These are phyloP conservation scores for Xylariaceae sp. DNA, from an alignment of 2,329 filamentous ascomycete genomes.

Conservation along the genomic window DNA sequence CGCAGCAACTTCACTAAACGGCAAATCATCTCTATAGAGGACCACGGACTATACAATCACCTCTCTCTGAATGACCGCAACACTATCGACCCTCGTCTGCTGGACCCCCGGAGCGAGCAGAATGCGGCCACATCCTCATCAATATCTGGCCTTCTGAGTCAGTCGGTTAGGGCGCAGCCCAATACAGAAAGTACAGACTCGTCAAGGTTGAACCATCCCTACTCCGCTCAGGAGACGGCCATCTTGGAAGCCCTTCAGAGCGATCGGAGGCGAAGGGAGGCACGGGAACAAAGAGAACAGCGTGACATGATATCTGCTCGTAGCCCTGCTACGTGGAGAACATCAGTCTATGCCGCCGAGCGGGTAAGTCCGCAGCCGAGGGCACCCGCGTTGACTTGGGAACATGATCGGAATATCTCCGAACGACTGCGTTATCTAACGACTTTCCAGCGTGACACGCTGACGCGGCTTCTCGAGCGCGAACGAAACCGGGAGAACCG, in stretches of 20 bases:
- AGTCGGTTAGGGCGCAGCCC: conserved; percentile 25
- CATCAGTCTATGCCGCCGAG: conserved; percentile 28
- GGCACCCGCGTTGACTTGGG: conserved; percentile 9
- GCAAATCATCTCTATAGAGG: conserved; percentile 64
- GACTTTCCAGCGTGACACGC: conserved; percentile 29
- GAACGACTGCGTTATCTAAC: conserved; percentile 19
- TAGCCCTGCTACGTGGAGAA: conserved; percentile 25
- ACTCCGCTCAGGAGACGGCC: conserved; percentile 51
- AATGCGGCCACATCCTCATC: conserved; percentile 24
- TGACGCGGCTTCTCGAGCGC: conserved; percentile 31
- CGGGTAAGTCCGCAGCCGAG: conserved; percentile 29
- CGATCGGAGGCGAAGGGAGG: conserved; percentile 48
- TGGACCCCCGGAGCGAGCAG: conserved; percentile 46
- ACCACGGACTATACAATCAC: conserved; percentile 53
- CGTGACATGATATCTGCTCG: conserved; percentile 20
- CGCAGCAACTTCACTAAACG: conserved; percentile 62
- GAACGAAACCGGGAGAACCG: conserved; percentile 28
- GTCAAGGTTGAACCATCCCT: conserved; percentile 47
- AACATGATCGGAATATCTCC: conserved; percentile 17
- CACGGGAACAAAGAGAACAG: conserved; percentile 33
- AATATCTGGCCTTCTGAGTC: conserved; percentile 35
- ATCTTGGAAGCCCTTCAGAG: conserved; percentile 55
- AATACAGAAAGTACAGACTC: conserved; percentile 33
- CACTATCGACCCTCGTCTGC: conserved; percentile 50
- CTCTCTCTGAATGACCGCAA: conserved; percentile 53